phyloP scores from a whole-genome alignment of 768 basidiomycete species.

The Mrakia blollopis region DNA sequence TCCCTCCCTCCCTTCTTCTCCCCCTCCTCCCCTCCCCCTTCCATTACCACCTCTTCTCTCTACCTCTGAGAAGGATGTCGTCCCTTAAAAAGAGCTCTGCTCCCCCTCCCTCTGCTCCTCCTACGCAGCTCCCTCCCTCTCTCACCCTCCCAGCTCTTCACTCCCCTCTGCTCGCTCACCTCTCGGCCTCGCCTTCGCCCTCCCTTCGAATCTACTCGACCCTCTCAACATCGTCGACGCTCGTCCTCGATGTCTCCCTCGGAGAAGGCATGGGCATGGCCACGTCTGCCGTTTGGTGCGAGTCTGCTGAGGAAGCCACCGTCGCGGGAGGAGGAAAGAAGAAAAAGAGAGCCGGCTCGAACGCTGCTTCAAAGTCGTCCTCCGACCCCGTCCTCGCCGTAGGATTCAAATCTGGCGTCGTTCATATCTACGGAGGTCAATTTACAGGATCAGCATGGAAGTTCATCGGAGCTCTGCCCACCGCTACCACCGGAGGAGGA shows the following conservation, averaged over 20 bases:
- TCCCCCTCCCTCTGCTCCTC: constrained; percentile 8
- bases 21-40: neutral
- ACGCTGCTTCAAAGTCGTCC: neutral
- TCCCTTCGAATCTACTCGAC: constrained; percentile 21
- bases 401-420: constrained; percentile 9
- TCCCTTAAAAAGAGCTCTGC: constrained; percentile 18
- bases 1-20: neutral
- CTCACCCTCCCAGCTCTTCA: neutral
- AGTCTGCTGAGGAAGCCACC: neutral
- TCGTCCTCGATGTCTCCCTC: constrained; percentile 19
- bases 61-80: neutral
- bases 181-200: constrained; percentile 11
- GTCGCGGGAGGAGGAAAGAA: neutral
- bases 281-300: constrained; percentile 20
- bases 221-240: constrained; percentile 1
- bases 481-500: neutral
- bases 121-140: constrained; percentile 16
- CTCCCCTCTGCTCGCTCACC: constrained; percentile 19
- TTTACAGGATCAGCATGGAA: constrained; percentile 11
- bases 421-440: constrained; percentile 8
- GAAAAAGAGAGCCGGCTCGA: constrained; percentile 10
- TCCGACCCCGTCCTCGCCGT: constrained; percentile 19
- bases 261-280: constrained; percentile 19
- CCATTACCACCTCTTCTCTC: neutral
- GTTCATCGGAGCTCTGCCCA: constrained; percentile 9